Conservation (phyloP, 1,284 basidiomycete species). For the Tilletia horrida region DNA sequence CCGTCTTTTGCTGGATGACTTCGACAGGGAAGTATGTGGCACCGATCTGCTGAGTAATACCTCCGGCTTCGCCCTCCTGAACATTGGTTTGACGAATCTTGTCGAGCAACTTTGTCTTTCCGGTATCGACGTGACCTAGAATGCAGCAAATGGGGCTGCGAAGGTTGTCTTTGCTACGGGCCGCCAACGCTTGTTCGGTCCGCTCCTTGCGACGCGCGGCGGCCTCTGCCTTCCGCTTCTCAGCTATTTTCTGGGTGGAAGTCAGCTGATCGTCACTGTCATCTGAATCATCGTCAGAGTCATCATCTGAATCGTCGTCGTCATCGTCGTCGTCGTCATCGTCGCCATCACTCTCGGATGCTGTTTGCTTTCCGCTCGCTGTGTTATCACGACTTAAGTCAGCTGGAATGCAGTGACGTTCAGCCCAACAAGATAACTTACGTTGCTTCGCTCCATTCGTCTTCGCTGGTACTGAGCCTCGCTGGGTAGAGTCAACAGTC, state of each 20-base stretch:
- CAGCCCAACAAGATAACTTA: too few species aligned
- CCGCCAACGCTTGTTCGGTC: slow-evolving; percentile 80
- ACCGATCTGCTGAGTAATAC: slow-evolving; percentile 99
- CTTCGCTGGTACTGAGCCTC: slow-evolving; percentile 20
- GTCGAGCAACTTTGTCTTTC: slow-evolving; percentile 96
- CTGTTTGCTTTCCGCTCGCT: slow-evolving; percentile 21
- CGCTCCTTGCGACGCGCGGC: slow-evolving; percentile 75
- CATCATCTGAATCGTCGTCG: slow-evolving; percentile 63
- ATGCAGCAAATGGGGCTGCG: slow-evolving; percentile 99
- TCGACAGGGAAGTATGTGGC: slow-evolving; percentile 99
- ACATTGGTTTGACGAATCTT: slow-evolving; percentile 99
- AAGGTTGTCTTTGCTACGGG: slow-evolving; percentile 81
- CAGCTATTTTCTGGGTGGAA: slow-evolving; percentile 62
- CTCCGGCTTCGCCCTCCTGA: slow-evolving; percentile 98
- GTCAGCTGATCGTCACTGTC: slow-evolving; percentile 55
- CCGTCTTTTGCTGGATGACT: slow-evolving; percentile 90
- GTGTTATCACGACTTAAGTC: background rate
- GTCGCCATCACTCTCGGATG: slow-evolving; percentile 17
- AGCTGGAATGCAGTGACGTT: too few species aligned
- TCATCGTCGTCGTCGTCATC: slow-evolving; percentile 57
- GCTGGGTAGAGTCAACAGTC: slow-evolving; percentile 15
- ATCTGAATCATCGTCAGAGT: slow-evolving; percentile 56
- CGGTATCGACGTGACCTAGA: slow-evolving; percentile 98
- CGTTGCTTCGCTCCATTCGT: slow-evolving; percentile 20
- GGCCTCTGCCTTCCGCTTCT: slow-evolving; percentile 77